Conservation (phyloP, 108 stramenopile species). For the Fragilaria crotonensis region DNA sequence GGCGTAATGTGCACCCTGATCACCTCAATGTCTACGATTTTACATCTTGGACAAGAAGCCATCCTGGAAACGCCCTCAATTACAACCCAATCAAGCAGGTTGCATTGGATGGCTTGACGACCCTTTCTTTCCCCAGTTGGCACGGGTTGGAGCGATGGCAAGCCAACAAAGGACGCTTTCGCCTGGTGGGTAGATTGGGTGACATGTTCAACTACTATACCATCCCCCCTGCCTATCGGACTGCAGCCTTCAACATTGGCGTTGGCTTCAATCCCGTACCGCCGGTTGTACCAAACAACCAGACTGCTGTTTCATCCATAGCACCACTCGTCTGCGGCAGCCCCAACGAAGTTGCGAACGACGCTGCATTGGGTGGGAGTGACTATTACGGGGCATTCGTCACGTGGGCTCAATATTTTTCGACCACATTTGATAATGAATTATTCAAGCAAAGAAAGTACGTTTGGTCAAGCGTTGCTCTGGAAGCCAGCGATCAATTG, state of each 20-base stretch:
- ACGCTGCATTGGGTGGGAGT: conserved; percentile 5
- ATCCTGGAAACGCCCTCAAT: conserved; percentile 39
- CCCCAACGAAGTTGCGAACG: conserved; percentile 34
- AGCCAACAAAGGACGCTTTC: conserved; percentile 11
- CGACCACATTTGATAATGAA: too few relatives aligned
- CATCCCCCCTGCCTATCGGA: conserved; percentile 11
- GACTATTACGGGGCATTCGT: conserved; percentile 6
- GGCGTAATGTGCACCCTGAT: conserved; percentile 40
- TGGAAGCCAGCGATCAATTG: too few relatives aligned
- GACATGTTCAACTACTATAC: conserved; percentile 10
- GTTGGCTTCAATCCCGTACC: conserved; percentile 17
- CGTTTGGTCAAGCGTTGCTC: too few relatives aligned
- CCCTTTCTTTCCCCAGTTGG: conserved; percentile 6
- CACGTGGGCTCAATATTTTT: too few relatives aligned
- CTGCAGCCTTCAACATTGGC: conserved; percentile 13
- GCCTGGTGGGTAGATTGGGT: conserved; percentile 26
- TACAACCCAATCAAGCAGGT: conserved; percentile 18
- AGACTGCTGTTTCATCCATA: too few relatives aligned
- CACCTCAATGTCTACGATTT: conserved; percentile 47
- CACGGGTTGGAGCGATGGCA: conserved; percentile 34
- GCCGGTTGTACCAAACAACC: too few relatives aligned
- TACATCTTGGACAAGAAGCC: conserved; percentile 25
- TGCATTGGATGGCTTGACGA: conserved; percentile 13
- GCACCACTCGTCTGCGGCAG: conserved; percentile 32
- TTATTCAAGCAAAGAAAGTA: too few relatives aligned